Percentiles rank a stretch among this genome's conserved stretches.
Evolutionary conservation across 805 yeast genomes (phyloP).

Genomic region (Pichia ethanolica): DNA sequence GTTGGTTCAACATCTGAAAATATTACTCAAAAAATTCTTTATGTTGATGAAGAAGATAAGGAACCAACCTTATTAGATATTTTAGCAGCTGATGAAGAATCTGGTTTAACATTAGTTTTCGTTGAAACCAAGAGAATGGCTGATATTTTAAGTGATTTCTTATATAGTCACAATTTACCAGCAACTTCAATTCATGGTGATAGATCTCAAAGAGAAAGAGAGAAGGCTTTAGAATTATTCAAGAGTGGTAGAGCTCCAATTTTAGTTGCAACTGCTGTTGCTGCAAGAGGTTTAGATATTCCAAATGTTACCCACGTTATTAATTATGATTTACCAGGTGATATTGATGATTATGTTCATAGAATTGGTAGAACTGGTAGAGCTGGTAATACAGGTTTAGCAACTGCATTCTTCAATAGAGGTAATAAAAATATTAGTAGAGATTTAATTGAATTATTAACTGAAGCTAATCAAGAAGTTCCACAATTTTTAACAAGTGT

Average conservation of each 20-base stretch:
- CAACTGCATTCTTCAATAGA: slow-evolving; percentile 98
- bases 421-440: slow-evolving; percentile 83
- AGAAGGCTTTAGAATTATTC: slow-evolving; percentile 91
- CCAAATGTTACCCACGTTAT: slow-evolving; percentile 98
- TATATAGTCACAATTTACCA: slow-evolving; percentile 82
- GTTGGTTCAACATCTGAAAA: slow-evolving; percentile 99
- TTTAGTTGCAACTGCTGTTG: slow-evolving; percentile 98
- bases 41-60: slow-evolving; percentile 92
- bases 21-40: slow-evolving; percentile 87
- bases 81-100: slow-evolving; percentile 58
- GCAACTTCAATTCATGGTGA: slow-evolving; percentile 99
- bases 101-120: slow-evolving; percentile 86
- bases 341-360: slow-evolving; percentile 97
- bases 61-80: slow-evolving; percentile 85
- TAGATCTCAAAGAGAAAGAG: slow-evolving; percentile 96
- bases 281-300: slow-evolving; percentile 99
- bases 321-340: slow-evolving; percentile 94
- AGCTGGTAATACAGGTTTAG: slow-evolving; percentile 98
- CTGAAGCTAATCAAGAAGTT: slow-evolving; percentile 96
- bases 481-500: slow-evolving; percentile 81
- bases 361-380: slow-evolving; percentile 99
- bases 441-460: slow-evolving; percentile 76
- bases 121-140: slow-evolving; percentile 99
- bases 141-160: slow-evolving; percentile 86
- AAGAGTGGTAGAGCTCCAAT: slow-evolving; percentile 88